phyloP scores from a whole-genome alignment of 1,284 basidiomycete species.

The Tilletia setariae region DNA sequence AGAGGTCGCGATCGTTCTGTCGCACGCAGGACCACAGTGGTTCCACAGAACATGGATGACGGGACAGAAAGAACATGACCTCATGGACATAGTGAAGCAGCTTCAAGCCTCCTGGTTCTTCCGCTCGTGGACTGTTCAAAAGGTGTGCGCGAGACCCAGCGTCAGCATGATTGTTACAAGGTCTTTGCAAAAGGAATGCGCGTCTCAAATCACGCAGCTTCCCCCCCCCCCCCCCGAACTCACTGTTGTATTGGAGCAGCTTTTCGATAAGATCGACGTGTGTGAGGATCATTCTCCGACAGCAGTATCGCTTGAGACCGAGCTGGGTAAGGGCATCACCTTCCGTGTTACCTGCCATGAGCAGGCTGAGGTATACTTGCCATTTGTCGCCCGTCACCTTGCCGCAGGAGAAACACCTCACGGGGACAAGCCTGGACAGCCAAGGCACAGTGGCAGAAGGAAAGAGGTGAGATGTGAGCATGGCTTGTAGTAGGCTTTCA shows the following conservation, averaged over 20 bases:
- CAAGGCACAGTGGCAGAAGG: neutral
- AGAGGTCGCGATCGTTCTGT: too few species aligned
- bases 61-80: too few species aligned
- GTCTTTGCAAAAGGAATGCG: neutral
- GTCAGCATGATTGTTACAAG: neutral
- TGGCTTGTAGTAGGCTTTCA: too few species aligned
- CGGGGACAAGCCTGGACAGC: conserved; percentile 45
- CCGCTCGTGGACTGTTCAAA: conserved; percentile 7
- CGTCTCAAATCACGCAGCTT: neutral
- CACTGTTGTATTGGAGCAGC: conserved; percentile 90
- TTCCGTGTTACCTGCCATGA: conserved; percentile 48
- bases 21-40: too few species aligned
- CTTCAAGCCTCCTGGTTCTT: neutral
- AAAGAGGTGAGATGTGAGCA: neutral
- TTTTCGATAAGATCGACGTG: conserved; percentile 97
- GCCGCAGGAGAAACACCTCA: conserved; percentile 54
- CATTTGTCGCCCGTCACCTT: conserved; percentile 55
- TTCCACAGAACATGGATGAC: too few species aligned
- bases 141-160: neutral
- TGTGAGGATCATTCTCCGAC: conserved; percentile 93
- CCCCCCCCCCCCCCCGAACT: conserved; percentile 55
- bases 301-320: conserved; percentile 90
- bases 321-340: conserved; percentile 89
- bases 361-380: conserved; percentile 51
- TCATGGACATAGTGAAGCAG: too few species aligned